phyloP scores from a whole-genome alignment of 371 early-diverging fungal species.

The Entomophthora muscae region DNA sequence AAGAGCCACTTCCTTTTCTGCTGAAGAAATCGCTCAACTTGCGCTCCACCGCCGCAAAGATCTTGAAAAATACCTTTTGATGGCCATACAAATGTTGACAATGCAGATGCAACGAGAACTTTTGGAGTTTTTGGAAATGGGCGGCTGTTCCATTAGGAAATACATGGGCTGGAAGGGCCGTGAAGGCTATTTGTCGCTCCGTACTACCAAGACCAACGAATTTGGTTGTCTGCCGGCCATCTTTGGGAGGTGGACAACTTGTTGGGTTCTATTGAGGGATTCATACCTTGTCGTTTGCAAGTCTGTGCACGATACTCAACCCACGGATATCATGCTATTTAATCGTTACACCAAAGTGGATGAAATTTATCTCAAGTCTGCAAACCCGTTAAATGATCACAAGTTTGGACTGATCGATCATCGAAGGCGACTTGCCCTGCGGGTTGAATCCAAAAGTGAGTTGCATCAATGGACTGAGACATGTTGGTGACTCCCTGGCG shows the following conservation, averaged over 20 bases:
- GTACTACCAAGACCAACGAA: neutral
- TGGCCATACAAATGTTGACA: conserved; percentile 34
- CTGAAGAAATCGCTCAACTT: conserved; percentile 10
- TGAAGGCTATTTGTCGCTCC: conserved; percentile 47
- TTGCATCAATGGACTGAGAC: conserved; percentile 42
- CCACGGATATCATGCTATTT: conserved; percentile 49
- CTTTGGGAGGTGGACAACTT: conserved; percentile 25
- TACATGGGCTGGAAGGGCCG: conserved; percentile 80
- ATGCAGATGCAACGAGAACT: conserved; percentile 45
- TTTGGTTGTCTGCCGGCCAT: neutral
- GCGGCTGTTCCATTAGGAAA: conserved; percentile 45
- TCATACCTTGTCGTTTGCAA: conserved; percentile 31
- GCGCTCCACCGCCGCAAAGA: conserved; percentile 28
- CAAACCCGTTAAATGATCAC: conserved; percentile 23
- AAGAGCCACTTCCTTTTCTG: neutral
- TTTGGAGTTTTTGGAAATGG: conserved; percentile 65
- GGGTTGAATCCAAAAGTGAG: conserved; percentile 36
- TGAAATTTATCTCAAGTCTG: conserved; percentile 27
- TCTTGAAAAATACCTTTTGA: conserved; percentile 37
- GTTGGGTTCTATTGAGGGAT: conserved; percentile 64
- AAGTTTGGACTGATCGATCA: conserved; percentile 30
- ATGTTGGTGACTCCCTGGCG: conserved; percentile 31
- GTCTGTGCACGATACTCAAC: conserved; percentile 19
- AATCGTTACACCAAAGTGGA: conserved; percentile 42
- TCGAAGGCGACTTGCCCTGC: conserved; percentile 41